Evolutionary conservation across 2,329 filamentous ascomycete genomes (phyloP), one percentile per base, ranked within the genome.

Genomic region (Sarocladium kiliense): DNA sequence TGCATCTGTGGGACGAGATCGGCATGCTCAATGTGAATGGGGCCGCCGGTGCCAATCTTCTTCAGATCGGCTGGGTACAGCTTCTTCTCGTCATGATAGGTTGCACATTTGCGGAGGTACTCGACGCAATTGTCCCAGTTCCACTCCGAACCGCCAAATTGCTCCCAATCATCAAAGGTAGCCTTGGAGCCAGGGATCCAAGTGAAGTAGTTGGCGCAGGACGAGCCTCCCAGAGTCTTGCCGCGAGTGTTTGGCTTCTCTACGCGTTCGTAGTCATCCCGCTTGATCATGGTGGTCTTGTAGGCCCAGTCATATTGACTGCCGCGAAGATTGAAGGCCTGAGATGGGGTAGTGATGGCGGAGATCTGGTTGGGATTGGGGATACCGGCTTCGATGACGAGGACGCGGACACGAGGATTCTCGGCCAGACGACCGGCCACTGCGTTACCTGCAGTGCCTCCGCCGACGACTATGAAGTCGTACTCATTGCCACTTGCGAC

Each of bases 141-240:
- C 83, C 83, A 87, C 49, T 80, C 74, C 61, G 88, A 82, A 5
- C 88, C 89, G 50, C 88, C 87, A 32, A 79, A 80, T 67, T 88
- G 88, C n/a, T 83, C 84, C 74, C 87, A 81, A 19, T 86, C 85
- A 64, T 92, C 79, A 60, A 81, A 86, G 0, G 81, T 85, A 2
- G 73, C 72, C 54, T 77, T 76, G 55, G 74, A 79, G 2, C 82
- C 83, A 1, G 77, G 80, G 4, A 84, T 73, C 82, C 82, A 86
- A 14, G 81, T 84, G 66, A 80, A 85, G 65, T 86, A 87, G 68
- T 87, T 87, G 50, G 82, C 65, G 37, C 72, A 79, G 0, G 75
- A 78, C 57, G 77, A 81, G 16, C 83, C 82, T 34, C 82, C 82
- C 0, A 86, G 77, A 2, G 73, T 74, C 66, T 82, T 82, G 10